Evolutionary conservation across 1,284 basidiomycete genomes (phyloP), one percentile per base, ranked within the genome.

Genomic region (Pterulicium gracile): DNA sequence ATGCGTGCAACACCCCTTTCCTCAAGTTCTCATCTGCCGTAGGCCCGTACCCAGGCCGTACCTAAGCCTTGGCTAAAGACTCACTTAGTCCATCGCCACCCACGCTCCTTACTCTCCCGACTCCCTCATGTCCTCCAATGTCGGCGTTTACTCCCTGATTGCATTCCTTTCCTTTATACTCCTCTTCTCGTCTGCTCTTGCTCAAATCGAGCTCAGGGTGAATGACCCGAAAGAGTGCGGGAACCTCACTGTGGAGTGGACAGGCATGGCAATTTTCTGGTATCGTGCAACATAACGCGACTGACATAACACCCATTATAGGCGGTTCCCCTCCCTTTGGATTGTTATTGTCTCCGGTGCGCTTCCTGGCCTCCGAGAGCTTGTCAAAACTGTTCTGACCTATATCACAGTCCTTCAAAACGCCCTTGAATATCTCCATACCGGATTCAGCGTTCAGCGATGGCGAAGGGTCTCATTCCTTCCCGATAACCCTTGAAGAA

Each of bases 271-370:
- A 42, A 27, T 32, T 50, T 41, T 27, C n/a, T 42, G 10, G 27
- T 40, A 36, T 22, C 45, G 27, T 19, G 39, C 45, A 27, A 46
- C 43, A 41, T 48, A 45, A 50, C 44, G 24, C 36, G 46, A 45
- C 46, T 46, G 35, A 20, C 45, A 43, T 50, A 24, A 42, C 45
- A 21, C 27, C 27, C 46, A 23, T 32, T 44, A 3, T 49, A 82
- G 84, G 81, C 49, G 85, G 83, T 18, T 66, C 61, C 4, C 60
- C 73, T 32, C 85, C 86, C 3, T 87, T 78, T 55, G 55, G 68
- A 47, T 62, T 87, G 24, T 55, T 70, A 19, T 51, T 88, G 24
- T 62, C 69, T 48, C 81, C 81, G 32, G 82, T 86, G 58, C 48
- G 78, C 64, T 24, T n/a, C 34, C 34, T 45, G 24, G 34, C 18